Base-by-base conservation (phyloP, 495 filamentous ascomycete species). In the Trichoderma asperelloides region DNA sequence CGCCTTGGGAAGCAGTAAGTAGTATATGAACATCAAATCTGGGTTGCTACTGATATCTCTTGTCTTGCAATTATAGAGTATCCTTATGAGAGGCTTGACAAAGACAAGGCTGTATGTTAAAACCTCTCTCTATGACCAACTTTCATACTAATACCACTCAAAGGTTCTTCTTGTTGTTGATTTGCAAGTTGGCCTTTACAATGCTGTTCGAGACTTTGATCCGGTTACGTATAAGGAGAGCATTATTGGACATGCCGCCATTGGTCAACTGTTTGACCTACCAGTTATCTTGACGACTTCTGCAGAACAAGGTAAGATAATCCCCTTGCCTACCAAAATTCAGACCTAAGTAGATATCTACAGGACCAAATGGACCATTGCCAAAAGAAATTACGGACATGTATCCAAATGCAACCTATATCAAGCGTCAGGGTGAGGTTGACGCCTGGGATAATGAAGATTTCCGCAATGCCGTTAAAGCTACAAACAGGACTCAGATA, bases 371-470 rank as follows among this genome's bases (percentile, higher is more conserved):
- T 73, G 90, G 90, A 12, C 83, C 80, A 2, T 76, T 92, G 30
- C 87, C 89, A 9, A 85, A 88, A 71, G 90, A 91, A 72, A 89
- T 93, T 67, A 69, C 81, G 3, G 79, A 85, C 4, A 82, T 89
- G 85, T 87, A 89, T 72, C 89, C 90, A 33, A 79, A 84, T 39
- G 84, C 88, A 12, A 84, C 88, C 2, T 75, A 91, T 21, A 85
- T 93, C 73, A 80, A 78, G 68, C 86, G 90, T 43, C 80, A 89
- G 65, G 90, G 90, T 41, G 89, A 93, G 71, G 90, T 92, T 69
- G 82, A 93, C 69, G 90, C 90, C 4, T 93, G 89, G 90, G 90
- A 93, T 73, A 91, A 91, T 70, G 64, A 79, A 3, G 86, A 90
- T 0, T 91, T 93, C 81, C 82, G 85, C 11, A 78, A 78, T 4